Percentiles rank a stretch among this genome's conserved stretches.
phyloP scores from a whole-genome alignment of 2,329 filamentous ascomycete species.

The Fulvia fulva region DNA sequence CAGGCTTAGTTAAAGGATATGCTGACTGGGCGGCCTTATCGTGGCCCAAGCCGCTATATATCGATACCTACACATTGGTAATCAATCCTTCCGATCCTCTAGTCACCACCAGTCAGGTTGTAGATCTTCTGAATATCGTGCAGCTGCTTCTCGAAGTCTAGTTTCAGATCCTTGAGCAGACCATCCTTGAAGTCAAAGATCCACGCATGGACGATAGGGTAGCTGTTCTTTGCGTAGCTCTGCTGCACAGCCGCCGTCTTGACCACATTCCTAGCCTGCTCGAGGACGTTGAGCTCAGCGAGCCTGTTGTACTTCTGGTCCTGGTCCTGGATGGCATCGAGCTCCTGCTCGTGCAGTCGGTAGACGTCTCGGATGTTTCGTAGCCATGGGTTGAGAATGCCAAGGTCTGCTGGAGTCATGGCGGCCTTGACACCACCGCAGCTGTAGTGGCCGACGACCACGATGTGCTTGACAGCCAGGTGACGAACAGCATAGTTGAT shows the following conservation, averaged over 20 bases:
- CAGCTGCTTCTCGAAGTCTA: conserved; percentile 13
- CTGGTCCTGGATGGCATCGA: conserved; percentile 9
- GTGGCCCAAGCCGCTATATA: background rate
- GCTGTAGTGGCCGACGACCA: conserved; percentile 57
- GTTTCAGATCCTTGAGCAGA: conserved; percentile 11
- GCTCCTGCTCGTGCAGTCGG: conserved; percentile 10
- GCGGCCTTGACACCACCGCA: conserved; percentile 56
- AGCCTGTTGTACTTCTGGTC: conserved; percentile 13
- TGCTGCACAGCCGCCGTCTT: conserved; percentile 15
- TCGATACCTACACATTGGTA: background rate
- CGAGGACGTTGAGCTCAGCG: conserved; percentile 12
- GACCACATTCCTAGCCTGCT: conserved; percentile 15
- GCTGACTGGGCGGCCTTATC: background rate
- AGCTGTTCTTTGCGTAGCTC: conserved; percentile 14
- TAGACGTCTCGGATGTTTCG: conserved; percentile 45
- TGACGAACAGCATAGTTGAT: conserved; percentile 73
- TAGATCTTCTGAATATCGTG: conserved; percentile 16
- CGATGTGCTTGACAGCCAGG: conserved; percentile 61
- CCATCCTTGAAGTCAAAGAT: conserved; percentile 16
- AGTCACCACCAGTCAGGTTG: conserved; percentile 10
- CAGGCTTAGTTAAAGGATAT: background rate
- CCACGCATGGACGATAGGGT: conserved; percentile 12
- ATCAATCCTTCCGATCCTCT: background rate
- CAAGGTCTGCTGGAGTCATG: conserved; percentile 53
- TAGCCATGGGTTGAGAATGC: conserved; percentile 57